Evolutionary conservation across 345 rosid species (phyloP), one percentile per base, ranked within the genome.

Genomic region (Zanthoxylum bungeanum): DNA sequence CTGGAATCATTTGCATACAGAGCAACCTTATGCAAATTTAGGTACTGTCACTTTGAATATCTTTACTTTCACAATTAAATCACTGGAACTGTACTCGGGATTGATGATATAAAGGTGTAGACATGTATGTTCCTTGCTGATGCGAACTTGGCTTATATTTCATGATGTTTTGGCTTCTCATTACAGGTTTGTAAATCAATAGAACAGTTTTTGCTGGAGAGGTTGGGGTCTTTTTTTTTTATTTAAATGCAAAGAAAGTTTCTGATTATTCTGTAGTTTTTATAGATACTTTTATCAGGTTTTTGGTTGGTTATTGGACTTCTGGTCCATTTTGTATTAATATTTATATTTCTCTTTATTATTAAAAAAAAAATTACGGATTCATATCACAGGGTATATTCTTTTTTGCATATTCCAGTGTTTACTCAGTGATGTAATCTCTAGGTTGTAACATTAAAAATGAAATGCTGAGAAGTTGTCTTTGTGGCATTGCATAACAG

Each of bases 1-100:
- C 76, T 86, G 92, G 98, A 87, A 83, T 80, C 85, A 81, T 70
- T 56, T 81, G 79, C 89, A 79, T 47, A 65, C 79, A 19, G 98
- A 90, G 72, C 89, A 85, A 62, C 87, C 85, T 11, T 73, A 81
- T 64, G 50, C 80, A 69, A 81, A 78, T 79, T 34, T 68, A 75
- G 92, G 98, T 88, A 87, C 49, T 71, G 57, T 65, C 14, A 22
- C 75, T 49, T 33, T 31, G 24, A 59, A 36, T 67, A 34, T 24
- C 14, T 78, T 30, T 37, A 37, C 60, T 40, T 68, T 46, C 33
- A 14, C 46, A 28, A n/a, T n/a, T 47, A 50, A 7, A 46, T 65
- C 47, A 64, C 22, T 76, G 5, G 64, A n/a, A 37, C 65, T 58
- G 46, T 61, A 22, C 50, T 55, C n/a, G 25, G 42, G 55, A 21